Base-by-base conservation (phyloP, 331 rosid species). In the Malus hybrid region DNA sequence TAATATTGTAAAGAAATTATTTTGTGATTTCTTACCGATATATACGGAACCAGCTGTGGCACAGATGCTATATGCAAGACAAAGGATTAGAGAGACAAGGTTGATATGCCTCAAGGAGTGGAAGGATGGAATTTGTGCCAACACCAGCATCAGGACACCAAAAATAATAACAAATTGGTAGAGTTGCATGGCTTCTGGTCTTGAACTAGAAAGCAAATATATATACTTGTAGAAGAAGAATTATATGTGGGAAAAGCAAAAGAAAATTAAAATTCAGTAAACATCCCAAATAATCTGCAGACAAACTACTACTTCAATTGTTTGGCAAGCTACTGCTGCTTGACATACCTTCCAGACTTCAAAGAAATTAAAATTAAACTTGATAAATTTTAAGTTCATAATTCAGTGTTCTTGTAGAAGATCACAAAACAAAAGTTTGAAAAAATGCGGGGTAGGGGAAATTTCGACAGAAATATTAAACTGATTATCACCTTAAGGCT, bases 401-500 rank as follows among this genome's bases (percentile, higher is more conserved):
- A 55, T n/a, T 2, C 61, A 55, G 10, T 6, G 24, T 19, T 16
- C 24, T n/a, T 0, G 4, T 55, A 55, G 1, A 60, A 22, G 13
- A 4, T 22, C 22, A 68, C 33, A 66, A 9, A 16, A 66, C 18
- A 26, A 11, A 12, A 26, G 58, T 22, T 6, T 1, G 14, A 69
- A n/a, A 2, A 14, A 6, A 14, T 15, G 60, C 24, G 5, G 20
- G 53, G 2, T 48, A 48, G 6, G 2, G 7, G 2, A 14, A 48
- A 30, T 28, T 3, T 15, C 5, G 6, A 44, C 0, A 81, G 79
- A 87, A 73, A 86, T 24, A 24, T 24, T 78, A 81, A 75, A 82
- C 14, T 53, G 50, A 88, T 13, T 1, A 4, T 11, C 19, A 13
- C 92, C 84, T 86, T 83, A 64, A 88, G 83, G 80, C 87, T 79